Percentiles rank a stretch among this genome's conserved stretches.
Evolutionary conservation across 2,329 filamentous ascomycete species (phyloP).

Genomic region (Aspergillus sp.): DNA sequence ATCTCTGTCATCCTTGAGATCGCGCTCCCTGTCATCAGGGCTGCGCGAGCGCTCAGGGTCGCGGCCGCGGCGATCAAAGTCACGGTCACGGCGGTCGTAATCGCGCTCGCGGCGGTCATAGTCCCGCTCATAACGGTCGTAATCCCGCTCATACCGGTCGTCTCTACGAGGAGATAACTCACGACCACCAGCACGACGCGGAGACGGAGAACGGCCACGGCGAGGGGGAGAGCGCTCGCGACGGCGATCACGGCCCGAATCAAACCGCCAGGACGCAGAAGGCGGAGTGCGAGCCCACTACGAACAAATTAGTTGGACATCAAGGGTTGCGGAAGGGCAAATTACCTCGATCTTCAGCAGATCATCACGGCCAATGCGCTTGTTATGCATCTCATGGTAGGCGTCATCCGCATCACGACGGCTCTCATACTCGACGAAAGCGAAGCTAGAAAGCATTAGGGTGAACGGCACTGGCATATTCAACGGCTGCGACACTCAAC

Average conservation of each 20-base stretch:
- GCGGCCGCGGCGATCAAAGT: slow-evolving; percentile 49
- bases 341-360: slow-evolving; percentile 93
- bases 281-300: slow-evolving; percentile 98
- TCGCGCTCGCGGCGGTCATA: slow-evolving; percentile 62
- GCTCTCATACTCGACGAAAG: slow-evolving; percentile 98
- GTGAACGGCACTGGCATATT: slow-evolving; percentile 5
- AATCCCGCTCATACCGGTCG: slow-evolving; percentile 69
- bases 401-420: slow-evolving; percentile 97
- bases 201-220: slow-evolving; percentile 54
- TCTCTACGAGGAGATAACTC: slow-evolving; percentile 86
- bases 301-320: slow-evolving; percentile 10
- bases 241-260: slow-evolving; percentile 68
- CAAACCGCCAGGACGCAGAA: slow-evolving; percentile 96
- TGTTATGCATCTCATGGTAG: slow-evolving; percentile 99
- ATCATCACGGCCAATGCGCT: slow-evolving; percentile 92
- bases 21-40: slow-evolving; percentile 52
- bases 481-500: too few species aligned
- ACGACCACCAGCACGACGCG: slow-evolving; percentile 47
- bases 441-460: slow-evolving; percentile 57
- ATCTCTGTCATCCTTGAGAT: slow-evolving; percentile 32
- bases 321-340: slow-evolving; percentile 1
- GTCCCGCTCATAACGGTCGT: slow-evolving; percentile 61
- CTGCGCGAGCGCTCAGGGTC: slow-evolving; percentile 63
- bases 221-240: slow-evolving; percentile 67
- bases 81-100: slow-evolving; percentile 51